phyloP scores from a whole-genome alignment of 2,329 filamentous ascomycete species.

The Microdochium paspali region DNA sequence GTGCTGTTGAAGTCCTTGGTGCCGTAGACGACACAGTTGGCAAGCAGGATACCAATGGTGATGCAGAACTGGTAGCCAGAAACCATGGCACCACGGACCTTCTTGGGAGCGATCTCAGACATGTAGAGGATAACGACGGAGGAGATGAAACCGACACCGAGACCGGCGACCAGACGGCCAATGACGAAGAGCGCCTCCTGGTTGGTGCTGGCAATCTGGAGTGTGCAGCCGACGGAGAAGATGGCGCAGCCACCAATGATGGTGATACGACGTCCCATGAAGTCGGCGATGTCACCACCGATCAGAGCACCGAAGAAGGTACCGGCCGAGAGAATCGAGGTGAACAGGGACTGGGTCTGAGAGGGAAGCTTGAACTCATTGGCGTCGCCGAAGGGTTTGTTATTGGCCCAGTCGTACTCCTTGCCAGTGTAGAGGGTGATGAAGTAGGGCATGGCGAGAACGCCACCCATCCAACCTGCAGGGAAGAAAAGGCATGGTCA shows the following conservation, averaged over 20 bases:
- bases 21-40: constrained; percentile 58
- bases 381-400: constrained; percentile 13
- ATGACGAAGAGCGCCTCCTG: constrained; percentile 46
- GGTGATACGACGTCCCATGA: constrained; percentile 49
- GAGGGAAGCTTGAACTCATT: constrained; percentile 31
- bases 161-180: constrained; percentile 54
- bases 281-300: constrained; percentile 56
- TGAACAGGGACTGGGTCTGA: constrained; percentile 48
- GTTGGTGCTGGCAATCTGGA: constrained; percentile 46
- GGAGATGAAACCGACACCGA: constrained; percentile 59
- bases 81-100: constrained; percentile 63
- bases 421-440: constrained; percentile 30
- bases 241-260: constrained; percentile 50
- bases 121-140: constrained; percentile 64
- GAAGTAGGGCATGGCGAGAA: constrained; percentile 29
- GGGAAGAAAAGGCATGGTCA: constrained; percentile 33
- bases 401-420: constrained; percentile 18
- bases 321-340: constrained; percentile 54
- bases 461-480: constrained; percentile 42
- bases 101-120: constrained; percentile 50
- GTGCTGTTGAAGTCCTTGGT: constrained; percentile 50
- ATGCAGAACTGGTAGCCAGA: constrained; percentile 71
- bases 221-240: constrained; percentile 48
- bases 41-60: constrained; percentile 62
- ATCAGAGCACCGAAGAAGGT: constrained; percentile 58